Evolutionary conservation across 768 basidiomycete species (phyloP), one percentile per base, ranked within the genome.

Genomic region (Trametes elegans): DNA sequence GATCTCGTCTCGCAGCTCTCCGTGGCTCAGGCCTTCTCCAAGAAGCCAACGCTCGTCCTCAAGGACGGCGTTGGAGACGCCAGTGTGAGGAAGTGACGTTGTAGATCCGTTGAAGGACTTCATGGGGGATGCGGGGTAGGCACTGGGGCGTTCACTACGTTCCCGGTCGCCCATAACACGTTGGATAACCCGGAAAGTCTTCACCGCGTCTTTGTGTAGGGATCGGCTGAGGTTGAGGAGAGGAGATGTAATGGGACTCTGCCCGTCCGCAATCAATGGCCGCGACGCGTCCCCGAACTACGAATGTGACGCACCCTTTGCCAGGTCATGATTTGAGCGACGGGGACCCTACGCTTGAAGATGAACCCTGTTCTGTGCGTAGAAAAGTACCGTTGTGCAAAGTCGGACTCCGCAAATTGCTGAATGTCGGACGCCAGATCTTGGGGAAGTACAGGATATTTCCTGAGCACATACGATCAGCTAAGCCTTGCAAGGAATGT

Each of bases 121-220:
- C 9, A 69, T 60, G 4, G 81, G 81, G 38, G 51, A 43, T 2
- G 51, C 36, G 0, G 50, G 40, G 29, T 82, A 73, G 6, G 57
- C 61, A 18, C 77, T 71, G 3, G 77, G 68, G 54, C 76, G 80
- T 55, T 90, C 89, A 21, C n/a, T n/a, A n/a, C 83, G 83, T 61
- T 93, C 89, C 7, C 92, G 80, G 65, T 97, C 94, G 34, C 93
- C 93, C 93, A 97, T 98, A 40, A 95, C 83, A 51, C 85, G 87
- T 66, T 97, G 95, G 39, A 96, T 81, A 24, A 91, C 84, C 66
- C 89, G 92, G 80, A 97, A 98, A 5, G 86, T 77, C 65, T 83
- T 87, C 51, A 94, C 80, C 0, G 91, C 90, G 61, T 95, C 88
- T 65, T 83, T 85, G 56, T 83, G 79, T 19, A 93, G 74, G 0